These are phyloP conservation scores for Ceriops zippeliana DNA, from an alignment of 345 rosid genomes.

Conservation along the genomic window DNA sequence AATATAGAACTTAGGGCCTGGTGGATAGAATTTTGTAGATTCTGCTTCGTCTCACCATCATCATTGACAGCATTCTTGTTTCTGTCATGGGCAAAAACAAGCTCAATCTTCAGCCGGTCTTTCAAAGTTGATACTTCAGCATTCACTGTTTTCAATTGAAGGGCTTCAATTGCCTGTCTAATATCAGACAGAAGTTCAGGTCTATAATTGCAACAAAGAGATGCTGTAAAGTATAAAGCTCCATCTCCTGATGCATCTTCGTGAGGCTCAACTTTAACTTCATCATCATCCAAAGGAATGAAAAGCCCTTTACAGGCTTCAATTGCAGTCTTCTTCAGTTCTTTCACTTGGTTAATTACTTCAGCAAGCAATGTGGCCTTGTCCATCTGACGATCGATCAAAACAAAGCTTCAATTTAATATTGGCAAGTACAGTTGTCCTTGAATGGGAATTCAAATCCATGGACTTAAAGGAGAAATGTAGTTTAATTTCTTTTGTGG, in stretches of 20 bases:
- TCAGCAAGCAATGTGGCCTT: conserved; percentile 49
- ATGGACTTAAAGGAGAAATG: background rate
- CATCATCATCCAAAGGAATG: conserved; percentile 44
- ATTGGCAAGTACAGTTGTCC: background rate
- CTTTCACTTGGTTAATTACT: conserved; percentile 34
- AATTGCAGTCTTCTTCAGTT: conserved; percentile 32
- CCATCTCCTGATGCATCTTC: conserved; percentile 21
- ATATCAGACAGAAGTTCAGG: conserved; percentile 40
- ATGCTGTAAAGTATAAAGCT: conserved; percentile 32
- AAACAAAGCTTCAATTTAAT: background rate
- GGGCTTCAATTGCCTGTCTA: conserved; percentile 33
- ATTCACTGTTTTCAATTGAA: conserved; percentile 29
- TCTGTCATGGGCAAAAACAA: conserved; percentile 26
- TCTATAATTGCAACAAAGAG: conserved; percentile 43
- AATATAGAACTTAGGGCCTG: conserved; percentile 36
- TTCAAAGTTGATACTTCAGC: conserved; percentile 46
- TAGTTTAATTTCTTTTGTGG: background rate
- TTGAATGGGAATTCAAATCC: background rate
- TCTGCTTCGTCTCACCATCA: conserved; percentile 16
- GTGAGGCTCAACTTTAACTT: conserved; percentile 37
- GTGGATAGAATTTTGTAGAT: conserved; percentile 28
- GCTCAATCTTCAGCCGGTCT: conserved; percentile 34
- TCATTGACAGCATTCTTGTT: conserved; percentile 7
- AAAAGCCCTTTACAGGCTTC: conserved; percentile 37
- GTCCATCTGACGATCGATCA: conserved; percentile 39